Base-by-base conservation (phyloP, 2,329 filamentous ascomycete genomes). In the Pyrenochaeta sp. region DNA sequence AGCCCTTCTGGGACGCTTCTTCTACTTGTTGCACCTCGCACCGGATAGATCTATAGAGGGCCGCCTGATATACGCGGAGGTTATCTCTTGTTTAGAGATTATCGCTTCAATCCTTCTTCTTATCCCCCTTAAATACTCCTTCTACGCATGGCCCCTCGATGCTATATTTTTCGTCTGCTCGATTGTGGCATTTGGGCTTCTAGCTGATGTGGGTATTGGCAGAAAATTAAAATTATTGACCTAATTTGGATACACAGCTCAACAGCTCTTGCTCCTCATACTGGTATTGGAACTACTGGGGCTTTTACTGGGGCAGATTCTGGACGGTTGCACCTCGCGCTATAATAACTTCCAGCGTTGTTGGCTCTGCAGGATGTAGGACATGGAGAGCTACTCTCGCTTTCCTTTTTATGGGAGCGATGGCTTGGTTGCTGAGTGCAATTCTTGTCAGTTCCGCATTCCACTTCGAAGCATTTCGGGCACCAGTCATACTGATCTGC, bases 251-350 rank as follows among this genome's bases (percentile, higher is more conserved):
- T 45, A 30, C 35, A 47, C 45, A 57, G 54, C 43, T 57, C 15
- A 50, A 54, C 36, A 47, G 42, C 36, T 54, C 54, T 32, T 57
- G 54, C 41, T 37, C 40, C 37, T 57, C 54, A 14, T 32, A 20
- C 23, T 57, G 54, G 54, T 57, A 53, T 40, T 54, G 33, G 14
- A 50, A 47, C 27, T 57, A 57, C 41, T 57, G 54, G 54, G 54
- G 54, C 20, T 54, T 32, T 30, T 53, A 57, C 41, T 57, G 54
- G 54, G 54, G 54, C 27, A 40, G 54, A 14, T 57, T 57, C 45
- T 57, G 54, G 54, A 47, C n/a, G 9, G 49, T 50, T 36, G 17
- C 39, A 2, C 43, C 32, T 12, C 15, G 12, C 11, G 32, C 5
- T 17, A 35, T 11, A 5, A 17, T 35, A 23, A 9, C 45, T 18